Base-by-base conservation (phyloP, 805 yeast genomes). In the Saccharomycopsis synnaedendra region DNA sequence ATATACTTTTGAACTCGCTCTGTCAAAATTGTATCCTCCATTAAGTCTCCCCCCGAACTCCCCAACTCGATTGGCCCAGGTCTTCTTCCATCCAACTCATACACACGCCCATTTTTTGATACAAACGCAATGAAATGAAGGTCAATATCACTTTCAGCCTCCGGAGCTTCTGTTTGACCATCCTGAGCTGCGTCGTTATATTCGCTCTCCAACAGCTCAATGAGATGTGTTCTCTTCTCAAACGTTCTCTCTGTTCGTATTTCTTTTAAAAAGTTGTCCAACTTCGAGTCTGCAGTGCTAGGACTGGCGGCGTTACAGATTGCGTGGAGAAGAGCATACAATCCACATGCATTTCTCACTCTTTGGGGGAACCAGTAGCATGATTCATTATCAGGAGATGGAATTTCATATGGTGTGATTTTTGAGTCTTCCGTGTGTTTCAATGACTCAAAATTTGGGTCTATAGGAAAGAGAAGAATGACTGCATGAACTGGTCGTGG, bases 11-110 rank as follows among this genome's bases (percentile, higher is more conserved):
- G 75, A 42, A 90, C 77, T 55, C 82, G 75, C 3, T 69, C 63
- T 7, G 67, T 57, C 5, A 89, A 66, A 5, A 62, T 58, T 1
- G 69, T 63, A 39, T 78, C 79, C 32, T 70, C 68, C n/a, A 85
- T 51, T 34, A 85, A 69, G 55, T 81, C 80, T 2, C 57, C 60
- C 5, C 63, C 57, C 4, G 45, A 39, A 1, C 60, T 52, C 1
- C 62, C 56, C 39, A 87, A 64, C 50, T 74, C 77, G 35, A 81
- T 69, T 0, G 96, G 87, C 0, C 95, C 93, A 35, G 64, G 64
- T 54, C 94, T 71, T 54, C 97, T 72, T 1, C 98, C 98, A 59
- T 90, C 98, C 35, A 90, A 70, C 63, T 90, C 97, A 57, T 77
- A 85, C 27, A 90, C 59, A 50, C 75, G 76, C 5, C 75, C 76